Conservation (phyloP, 2,329 filamentous ascomycete genomes). For the Coniella lustricola region DNA sequence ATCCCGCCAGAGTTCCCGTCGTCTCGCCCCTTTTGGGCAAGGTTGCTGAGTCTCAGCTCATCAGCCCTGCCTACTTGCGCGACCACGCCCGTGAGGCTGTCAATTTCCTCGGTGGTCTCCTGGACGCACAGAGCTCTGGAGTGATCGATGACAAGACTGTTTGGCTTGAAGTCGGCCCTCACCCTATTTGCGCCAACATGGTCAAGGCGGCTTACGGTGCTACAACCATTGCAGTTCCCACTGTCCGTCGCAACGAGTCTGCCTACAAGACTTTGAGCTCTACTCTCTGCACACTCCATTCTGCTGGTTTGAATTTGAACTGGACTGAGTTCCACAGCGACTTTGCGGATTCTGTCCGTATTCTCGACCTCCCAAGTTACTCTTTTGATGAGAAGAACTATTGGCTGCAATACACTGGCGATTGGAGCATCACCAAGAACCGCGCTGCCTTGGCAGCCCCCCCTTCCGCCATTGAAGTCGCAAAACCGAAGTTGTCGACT, state of each 20-base stretch:
- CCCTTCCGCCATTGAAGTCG: conserved; percentile 28
- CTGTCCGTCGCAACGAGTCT: conserved; percentile 55
- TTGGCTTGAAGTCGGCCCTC: conserved; percentile 69
- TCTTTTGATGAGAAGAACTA: conserved; percentile 69
- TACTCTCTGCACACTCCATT: conserved; percentile 53
- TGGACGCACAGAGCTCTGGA: conserved; percentile 49
- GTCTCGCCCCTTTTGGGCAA: conserved; percentile 61
- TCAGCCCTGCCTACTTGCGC: conserved; percentile 56
- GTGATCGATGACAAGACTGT: conserved; percentile 58
- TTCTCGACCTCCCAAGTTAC: conserved; percentile 62
- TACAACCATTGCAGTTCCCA: conserved; percentile 48
- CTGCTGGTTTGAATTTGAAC: conserved; percentile 54
- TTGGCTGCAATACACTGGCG: conserved; percentile 56
- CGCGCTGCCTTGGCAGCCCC: conserved; percentile 40
- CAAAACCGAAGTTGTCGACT: conserved; percentile 53
- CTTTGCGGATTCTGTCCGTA: conserved; percentile 32
- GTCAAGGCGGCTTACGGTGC: conserved; percentile 56
- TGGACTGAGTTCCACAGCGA: conserved; percentile 64
- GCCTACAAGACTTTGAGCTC: conserved; percentile 57
- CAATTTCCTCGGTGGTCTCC: conserved; percentile 58
- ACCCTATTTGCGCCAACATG: conserved; percentile 62
- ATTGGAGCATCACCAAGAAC: conserved; percentile 67
- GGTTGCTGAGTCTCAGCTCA: conserved; percentile 49
- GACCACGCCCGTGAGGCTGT: conserved; percentile 62
- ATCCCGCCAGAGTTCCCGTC: conserved; percentile 47